phyloP scores from a whole-genome alignment of 441 rosid genomes.

The Adansonia rubrostipa region DNA sequence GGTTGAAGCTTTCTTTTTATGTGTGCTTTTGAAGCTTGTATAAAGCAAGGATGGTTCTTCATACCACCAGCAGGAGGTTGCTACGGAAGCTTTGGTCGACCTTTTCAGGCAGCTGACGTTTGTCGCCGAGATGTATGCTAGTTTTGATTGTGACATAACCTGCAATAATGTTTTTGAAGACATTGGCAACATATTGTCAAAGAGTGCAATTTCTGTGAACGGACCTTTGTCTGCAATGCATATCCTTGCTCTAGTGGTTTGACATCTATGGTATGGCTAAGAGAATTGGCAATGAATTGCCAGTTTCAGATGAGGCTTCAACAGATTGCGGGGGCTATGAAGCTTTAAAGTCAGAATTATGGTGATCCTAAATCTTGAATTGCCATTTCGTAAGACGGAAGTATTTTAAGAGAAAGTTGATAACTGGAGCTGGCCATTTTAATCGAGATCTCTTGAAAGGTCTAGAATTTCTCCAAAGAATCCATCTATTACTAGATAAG shows the following conservation, averaged over 20 bases:
- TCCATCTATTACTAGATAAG: conserved; percentile 76
- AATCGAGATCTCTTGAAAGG: conserved; percentile 86
- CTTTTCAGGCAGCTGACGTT: no score
- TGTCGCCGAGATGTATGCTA: no score
- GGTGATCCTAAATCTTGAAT: conserved; percentile 70
- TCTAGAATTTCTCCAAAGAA: conserved; percentile 81
- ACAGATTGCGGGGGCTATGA: conserved; percentile 53
- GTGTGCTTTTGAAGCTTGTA: no score
- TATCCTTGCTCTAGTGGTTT: conserved; percentile 87
- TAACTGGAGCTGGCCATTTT: conserved; percentile 85
- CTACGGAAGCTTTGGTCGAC: no score
- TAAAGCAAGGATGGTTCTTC: no score
- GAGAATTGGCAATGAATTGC: conserved; percentile 61
- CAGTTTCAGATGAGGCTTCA: conserved; percentile 45
- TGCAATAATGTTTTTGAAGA: conserved; percentile 83
- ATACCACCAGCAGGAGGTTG: no score
- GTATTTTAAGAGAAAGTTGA: conserved; percentile 70
- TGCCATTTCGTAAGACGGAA: conserved; percentile 72
- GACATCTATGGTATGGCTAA: conserved; percentile 74
- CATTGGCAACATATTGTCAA: conserved; percentile 75
- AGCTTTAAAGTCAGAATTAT: conserved; percentile 71
- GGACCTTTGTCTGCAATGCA: conserved; percentile 87
- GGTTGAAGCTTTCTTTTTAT: no score
- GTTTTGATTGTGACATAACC: conserved; percentile 87
- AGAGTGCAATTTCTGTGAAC: conserved; percentile 86